phyloP scores from a whole-genome alignment of 2,329 filamentous ascomycete genomes.

The Diaporthe helianthi region DNA sequence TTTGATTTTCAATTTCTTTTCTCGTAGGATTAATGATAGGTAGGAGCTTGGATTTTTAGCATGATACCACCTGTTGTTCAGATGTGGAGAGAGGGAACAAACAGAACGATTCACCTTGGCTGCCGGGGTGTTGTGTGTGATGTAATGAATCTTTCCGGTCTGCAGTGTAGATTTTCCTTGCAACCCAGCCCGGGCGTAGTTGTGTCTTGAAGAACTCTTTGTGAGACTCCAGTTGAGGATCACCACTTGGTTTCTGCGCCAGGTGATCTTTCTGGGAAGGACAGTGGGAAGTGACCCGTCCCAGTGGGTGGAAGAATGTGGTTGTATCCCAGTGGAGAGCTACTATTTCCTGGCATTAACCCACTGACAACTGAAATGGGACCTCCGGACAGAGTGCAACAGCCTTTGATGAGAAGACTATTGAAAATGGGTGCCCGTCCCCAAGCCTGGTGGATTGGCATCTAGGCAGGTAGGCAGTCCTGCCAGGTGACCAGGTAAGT shows the following conservation, averaged over 20 bases:
- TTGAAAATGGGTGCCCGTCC: no score
- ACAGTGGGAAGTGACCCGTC: background rate
- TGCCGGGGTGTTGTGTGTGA: no score
- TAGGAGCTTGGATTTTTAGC: no score
- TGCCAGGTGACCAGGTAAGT: background rate
- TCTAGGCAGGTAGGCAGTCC: background rate
- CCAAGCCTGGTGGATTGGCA: no score
- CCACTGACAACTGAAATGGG: background rate
- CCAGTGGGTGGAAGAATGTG: background rate
- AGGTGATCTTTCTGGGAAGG: background rate
- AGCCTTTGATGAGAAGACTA: no score
- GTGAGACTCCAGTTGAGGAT: background rate
- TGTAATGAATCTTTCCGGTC: background rate
- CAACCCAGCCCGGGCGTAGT: background rate
- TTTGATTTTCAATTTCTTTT: no score
- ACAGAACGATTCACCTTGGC: background rate
- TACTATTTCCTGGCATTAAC: background rate
- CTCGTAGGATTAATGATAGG: no score
- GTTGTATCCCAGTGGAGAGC: background rate
- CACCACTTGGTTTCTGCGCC: background rate
- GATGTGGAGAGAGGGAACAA: no score
- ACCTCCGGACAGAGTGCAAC: no score
- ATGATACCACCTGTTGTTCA: no score
- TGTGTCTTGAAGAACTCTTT: background rate
- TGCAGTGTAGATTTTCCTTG: background rate